Evolutionary conservation across 2,329 filamentous ascomycete species (phyloP).

Genomic region (Gyromitra esculenta): DNA sequence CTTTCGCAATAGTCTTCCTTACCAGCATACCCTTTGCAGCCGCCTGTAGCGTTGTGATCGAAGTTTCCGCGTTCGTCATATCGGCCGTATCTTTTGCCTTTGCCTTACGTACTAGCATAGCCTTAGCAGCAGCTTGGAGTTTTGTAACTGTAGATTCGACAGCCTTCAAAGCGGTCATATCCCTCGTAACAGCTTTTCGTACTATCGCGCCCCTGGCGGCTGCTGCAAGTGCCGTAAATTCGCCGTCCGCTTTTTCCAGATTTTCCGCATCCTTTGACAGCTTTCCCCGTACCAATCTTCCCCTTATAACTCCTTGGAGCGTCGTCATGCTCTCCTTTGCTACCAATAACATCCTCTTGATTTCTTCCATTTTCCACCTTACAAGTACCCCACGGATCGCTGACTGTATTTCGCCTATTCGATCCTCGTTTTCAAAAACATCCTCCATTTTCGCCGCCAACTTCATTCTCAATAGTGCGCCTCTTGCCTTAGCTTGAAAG

Average conservation of each 20-base stretch:
- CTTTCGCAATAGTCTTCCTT: slow-evolving; percentile 77
- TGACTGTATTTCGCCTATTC: slow-evolving; percentile 37
- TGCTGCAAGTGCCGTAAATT: slow-evolving; percentile 69
- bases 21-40: slow-evolving; percentile 77
- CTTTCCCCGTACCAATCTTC: slow-evolving; percentile 62
- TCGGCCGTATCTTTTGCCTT: slow-evolving; percentile 78
- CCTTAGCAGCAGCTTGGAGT: slow-evolving; percentile 80
- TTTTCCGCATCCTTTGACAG: slow-evolving; percentile 57
- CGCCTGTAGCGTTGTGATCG: slow-evolving; percentile 73
- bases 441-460: slow-evolving; percentile 59
- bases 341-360: slow-evolving; percentile 35
- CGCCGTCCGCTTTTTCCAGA: slow-evolving; percentile 34
- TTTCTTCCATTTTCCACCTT: slow-evolving; percentile 31
- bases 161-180: slow-evolving; percentile 71
- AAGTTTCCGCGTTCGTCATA: slow-evolving; percentile 70
- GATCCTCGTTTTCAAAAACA: slow-evolving; percentile 43
- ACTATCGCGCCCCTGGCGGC: slow-evolving; percentile 77
- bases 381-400: slow-evolving; percentile 43
- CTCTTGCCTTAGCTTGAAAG: slow-evolving; percentile 59
- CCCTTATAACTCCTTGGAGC: slow-evolving; percentile 58
- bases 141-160: slow-evolving; percentile 72
- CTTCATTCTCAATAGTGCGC: slow-evolving; percentile 62
- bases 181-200: slow-evolving; percentile 78
- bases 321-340: slow-evolving; percentile 37
- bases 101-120: slow-evolving; percentile 74